These are phyloP conservation scores for Lindgomyces ingoldianus DNA, from an alignment of 495 filamentous ascomycete species.

Conservation along the genomic window DNA sequence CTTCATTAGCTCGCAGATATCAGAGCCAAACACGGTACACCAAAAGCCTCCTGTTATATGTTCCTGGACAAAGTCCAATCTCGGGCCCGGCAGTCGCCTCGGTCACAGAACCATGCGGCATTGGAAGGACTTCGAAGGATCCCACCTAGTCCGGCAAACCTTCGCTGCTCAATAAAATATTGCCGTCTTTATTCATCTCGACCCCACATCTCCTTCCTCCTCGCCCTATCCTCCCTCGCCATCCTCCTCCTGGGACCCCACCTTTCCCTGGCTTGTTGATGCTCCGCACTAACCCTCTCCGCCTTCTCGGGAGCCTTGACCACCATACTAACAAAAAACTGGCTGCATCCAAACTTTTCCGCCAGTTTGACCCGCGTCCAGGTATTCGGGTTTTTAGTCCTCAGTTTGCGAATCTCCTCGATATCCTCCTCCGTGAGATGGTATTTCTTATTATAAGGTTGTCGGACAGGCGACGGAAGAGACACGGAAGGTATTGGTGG, in stretches of 20 bases:
- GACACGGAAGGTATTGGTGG: constrained; percentile 11
- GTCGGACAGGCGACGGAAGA: constrained; percentile 60
- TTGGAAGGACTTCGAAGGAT: no score
- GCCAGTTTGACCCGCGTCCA: constrained; percentile 75
- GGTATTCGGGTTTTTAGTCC: constrained; percentile 62
- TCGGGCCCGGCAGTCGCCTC: no score
- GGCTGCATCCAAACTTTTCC: constrained; percentile 72
- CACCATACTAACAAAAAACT: constrained; percentile 67
- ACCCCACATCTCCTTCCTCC: constrained; percentile 63
- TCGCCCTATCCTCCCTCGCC: constrained; percentile 72
- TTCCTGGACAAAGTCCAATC: no score
- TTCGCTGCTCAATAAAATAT: neutral
- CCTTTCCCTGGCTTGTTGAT: constrained; percentile 57
- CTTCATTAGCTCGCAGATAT: no score
- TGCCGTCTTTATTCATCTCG: constrained; percentile 36
- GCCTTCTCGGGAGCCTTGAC: constrained; percentile 49
- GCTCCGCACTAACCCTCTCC: constrained; percentile 44
- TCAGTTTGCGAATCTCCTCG: constrained; percentile 73
- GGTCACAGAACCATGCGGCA: no score
- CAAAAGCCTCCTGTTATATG: no score
- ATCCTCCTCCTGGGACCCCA: constrained; percentile 72
- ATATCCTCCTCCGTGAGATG: constrained; percentile 75
- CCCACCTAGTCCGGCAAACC: neutral
- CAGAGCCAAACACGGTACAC: no score
- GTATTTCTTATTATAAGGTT: constrained; percentile 64